Evolutionary conservation across 495 filamentous ascomycete species (phyloP), one percentile per base, ranked within the genome.

Genomic region (Neurospora sp.): DNA sequence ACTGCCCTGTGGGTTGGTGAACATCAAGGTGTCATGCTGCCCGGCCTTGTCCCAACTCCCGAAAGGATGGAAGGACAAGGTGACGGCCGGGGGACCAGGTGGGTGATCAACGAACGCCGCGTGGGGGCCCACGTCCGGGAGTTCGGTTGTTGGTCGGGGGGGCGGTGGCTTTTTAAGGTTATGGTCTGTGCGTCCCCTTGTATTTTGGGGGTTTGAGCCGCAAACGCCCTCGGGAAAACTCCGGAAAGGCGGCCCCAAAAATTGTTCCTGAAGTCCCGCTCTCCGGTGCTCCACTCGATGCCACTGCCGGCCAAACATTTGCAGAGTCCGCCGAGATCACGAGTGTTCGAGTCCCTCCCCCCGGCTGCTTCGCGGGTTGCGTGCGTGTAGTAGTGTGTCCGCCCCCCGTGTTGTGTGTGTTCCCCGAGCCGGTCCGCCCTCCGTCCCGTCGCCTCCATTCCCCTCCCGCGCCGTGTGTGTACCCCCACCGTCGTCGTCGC

Each of bases 301-400:
- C 53, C 53, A 65, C 53, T 65, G 27, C 53, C 14, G 53, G 53
- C 53, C 27, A 65, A 65, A 65, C 27, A 65, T 65, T 61, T 65
- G 53, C 53, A 65, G 53, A 65, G 53, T 65, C 70, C 73, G 68
- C 27, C 37, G 53, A 65, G 53, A 65, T 65, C 53, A 65, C 53
- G 53, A 65, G 61, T 31, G 61, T 72, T 69, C 71, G 38, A 39
- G 53, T 65, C 53, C 53, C 53, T 16, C 22, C 53, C 53, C 53
- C 53, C 27, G 53, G 22, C n/a, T 75, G 27, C 39, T 69, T 75
- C 53, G 38, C 68, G 16, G 27, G 44, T 71, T 70, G 39, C 39
- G 42, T 68, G 39, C 53, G 53, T 18, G 53, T 65, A 31, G 53
- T 37, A 65, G 53, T 35, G 53, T 61, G 53, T 65, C 53, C 27